A percentile compares a stretch with the other conserved stretches of the same genome.
Conservation (phyloP, 2,329 filamentous ascomycete genomes). For the Corinectria fuckeliana region DNA sequence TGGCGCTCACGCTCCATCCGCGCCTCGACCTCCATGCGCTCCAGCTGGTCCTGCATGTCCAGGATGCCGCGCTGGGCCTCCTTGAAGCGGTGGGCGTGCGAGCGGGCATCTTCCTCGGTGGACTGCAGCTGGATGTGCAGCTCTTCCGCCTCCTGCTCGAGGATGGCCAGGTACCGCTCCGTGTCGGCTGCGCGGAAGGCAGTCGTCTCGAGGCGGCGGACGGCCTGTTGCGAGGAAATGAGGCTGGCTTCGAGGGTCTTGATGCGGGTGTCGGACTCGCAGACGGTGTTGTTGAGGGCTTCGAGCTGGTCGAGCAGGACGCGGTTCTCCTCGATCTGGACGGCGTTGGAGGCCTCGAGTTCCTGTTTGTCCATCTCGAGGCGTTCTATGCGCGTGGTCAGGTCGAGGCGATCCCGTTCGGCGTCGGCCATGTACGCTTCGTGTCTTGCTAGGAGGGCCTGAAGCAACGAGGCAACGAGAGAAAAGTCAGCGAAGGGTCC, state of each 20-base stretch:
- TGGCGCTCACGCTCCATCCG: conserved; percentile 82
- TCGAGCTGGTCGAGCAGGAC: conserved; percentile 84
- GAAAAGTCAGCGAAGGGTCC: conserved; percentile 68
- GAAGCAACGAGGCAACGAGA: conserved; percentile 53
- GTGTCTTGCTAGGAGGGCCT: conserved; percentile 91
- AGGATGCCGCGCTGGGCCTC: conserved; percentile 80
- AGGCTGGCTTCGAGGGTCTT: conserved; percentile 78
- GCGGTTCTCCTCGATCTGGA: conserved; percentile 83
- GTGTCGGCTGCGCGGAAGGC: conserved; percentile 78
- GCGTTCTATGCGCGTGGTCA: conserved; percentile 74
- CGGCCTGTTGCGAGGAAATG: conserved; percentile 76
- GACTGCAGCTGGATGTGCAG: conserved; percentile 71
- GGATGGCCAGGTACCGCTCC: conserved; percentile 77
- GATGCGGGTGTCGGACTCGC: conserved; percentile 81
- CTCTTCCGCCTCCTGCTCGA: conserved; percentile 82
- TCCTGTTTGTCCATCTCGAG: conserved; percentile 77
- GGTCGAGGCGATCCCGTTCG: conserved; percentile 79
- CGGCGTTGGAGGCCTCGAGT: conserved; percentile 78
- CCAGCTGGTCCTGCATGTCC: conserved; percentile 85
- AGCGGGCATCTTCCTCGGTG: conserved; percentile 77
- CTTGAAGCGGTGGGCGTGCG: conserved; percentile 83
- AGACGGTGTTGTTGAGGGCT: conserved; percentile 77
- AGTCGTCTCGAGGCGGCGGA: conserved; percentile 76
- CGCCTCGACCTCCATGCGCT: conserved; percentile 85
- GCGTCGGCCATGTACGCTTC: conserved; percentile 94